Evolutionary conservation across 2,329 filamentous ascomycete genomes (phyloP), one percentile per base, ranked within the genome.

Genomic region (Colletotrichum sp.): DNA sequence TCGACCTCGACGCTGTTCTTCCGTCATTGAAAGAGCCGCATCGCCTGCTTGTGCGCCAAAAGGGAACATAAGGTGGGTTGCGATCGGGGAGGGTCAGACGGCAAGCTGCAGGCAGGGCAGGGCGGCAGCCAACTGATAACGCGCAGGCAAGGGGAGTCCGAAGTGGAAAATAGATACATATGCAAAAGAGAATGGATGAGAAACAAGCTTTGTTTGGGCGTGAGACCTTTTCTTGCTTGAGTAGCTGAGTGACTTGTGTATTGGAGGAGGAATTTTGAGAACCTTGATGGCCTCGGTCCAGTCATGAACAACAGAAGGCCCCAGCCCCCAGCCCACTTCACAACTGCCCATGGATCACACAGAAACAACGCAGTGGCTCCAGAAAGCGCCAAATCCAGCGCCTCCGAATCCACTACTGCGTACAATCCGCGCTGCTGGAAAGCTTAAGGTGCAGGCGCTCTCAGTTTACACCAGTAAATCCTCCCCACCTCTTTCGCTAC

Each of bases 291-390:
- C 43, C 21, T 70, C 38, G 54, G 29, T 59, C 63, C 43, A 64
- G 55, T 29, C 43, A 66, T 64, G 62, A 24, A 70, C 66, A 61
- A 51, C 43, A 51, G 43, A 13, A 66, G 69, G 55, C 24, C 61
- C 66, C 54, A 69, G 33, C 33, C 61, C 65, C 66, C 66, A 21
- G 59, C 58, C 51, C 36, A 29, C 33, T 12, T 38, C 47, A 61
- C 57, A 16, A 59, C 21, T 21, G n/a, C 27, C 24, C 21, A 24
- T 57, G 54, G 5, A 29, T 47, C 57, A 43, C 55, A 36, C 33
- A 66, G 68, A 71, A 70, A 73, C 67, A 71, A 71, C 71, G 57
- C 71, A 73, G 31, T 51, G 54, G 66, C 59, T 70, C 66, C 66
- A 51, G 36, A 70, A 59, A 66, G 67, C 61, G 67, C 59, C 66